These are phyloP conservation scores for Sarocladium brachiariae DNA, from an alignment of 2,329 filamentous ascomycete species.

Conservation along the genomic window DNA sequence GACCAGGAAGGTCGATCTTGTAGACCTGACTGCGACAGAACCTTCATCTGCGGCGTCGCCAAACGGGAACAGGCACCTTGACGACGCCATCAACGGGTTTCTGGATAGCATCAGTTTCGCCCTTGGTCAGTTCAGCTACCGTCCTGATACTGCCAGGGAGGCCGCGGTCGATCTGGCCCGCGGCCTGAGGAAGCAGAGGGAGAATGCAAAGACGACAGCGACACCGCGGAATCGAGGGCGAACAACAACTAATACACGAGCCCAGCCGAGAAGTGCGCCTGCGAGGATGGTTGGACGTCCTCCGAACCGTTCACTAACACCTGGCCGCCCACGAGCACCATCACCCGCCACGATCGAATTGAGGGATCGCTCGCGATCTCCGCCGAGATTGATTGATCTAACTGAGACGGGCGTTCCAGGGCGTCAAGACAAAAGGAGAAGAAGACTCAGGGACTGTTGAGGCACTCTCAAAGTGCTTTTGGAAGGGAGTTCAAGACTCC, in stretches of 20 bases:
- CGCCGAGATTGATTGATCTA: not conserved
- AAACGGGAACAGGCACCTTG: not conserved
- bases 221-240: not conserved
- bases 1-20: not conserved
- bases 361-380: not conserved
- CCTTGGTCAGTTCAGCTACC: slow-evolving; percentile 24
- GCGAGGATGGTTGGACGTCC: not conserved
- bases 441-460: not conserved
- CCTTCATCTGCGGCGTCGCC: not conserved
- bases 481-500: too few species aligned
- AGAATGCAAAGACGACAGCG: slow-evolving; percentile 11
- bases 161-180: slow-evolving; percentile 22
- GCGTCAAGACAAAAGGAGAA: not conserved
- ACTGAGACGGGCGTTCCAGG: not conserved
- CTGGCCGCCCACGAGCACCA: not conserved
- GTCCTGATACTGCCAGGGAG: slow-evolving; percentile 18
- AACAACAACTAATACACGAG: too few species aligned
- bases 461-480: too few species aligned
- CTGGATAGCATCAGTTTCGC: slow-evolving; percentile 25
- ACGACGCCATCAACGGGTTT: slow-evolving; percentile 12
- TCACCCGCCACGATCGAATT: not conserved
- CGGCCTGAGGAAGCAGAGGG: slow-evolving; percentile 12
- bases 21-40: not conserved
- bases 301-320: not conserved
- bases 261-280: not conserved